Evolutionary conservation across 805 yeast genomes (phyloP), one percentile per base, ranked within the genome.

Genomic region (Monosporozyma yasuniensis): DNA sequence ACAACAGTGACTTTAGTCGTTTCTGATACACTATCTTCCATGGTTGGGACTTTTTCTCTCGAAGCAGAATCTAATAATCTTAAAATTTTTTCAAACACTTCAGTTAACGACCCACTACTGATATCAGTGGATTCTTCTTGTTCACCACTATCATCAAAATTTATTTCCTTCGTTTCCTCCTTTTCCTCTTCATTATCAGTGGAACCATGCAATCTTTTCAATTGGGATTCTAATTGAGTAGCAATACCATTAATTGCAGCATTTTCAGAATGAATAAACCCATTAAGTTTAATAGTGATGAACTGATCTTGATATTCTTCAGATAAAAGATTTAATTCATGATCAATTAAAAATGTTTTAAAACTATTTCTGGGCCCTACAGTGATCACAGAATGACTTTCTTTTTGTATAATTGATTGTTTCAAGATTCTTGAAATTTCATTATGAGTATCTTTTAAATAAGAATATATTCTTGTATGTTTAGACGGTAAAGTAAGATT

Each of bases 201-300:
- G 5, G 30, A 64, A 10, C 61, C 59, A 48, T 66, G 69, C 18
- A 68, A 57, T 47, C 62, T 58, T 37, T 65, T 57, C 47, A 74
- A 61, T 48, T 69, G 72, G 16, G 60, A 61, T 61, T 87, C 96
- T 39, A 91, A 67, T 64, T 90, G 97, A 42, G 83, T 72, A 0
- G 96, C 96, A 50, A 93, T 84, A 55, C 87, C 90, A 47, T 90
- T 75, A 12, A 93, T 77, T 0, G 98, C 98, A 46, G 77, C 69
- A 44, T 74, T 76, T 60, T 91, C 98, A 56, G 74, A 61, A 61
- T 87, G 96, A 3, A 82, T 74, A 12, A 75, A 66, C 0, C 96
- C 96, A 52, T 83, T 80, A 27, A 91, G 68, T 21, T 75, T 64
- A 10, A 93, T 77, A 0, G 77, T 71, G 16, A 90, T 71, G 60